Evolutionary conservation across 805 yeast genomes (phyloP), one percentile per base, ranked within the genome.

Genomic region (Lipomyces spencermartinsiae): DNA sequence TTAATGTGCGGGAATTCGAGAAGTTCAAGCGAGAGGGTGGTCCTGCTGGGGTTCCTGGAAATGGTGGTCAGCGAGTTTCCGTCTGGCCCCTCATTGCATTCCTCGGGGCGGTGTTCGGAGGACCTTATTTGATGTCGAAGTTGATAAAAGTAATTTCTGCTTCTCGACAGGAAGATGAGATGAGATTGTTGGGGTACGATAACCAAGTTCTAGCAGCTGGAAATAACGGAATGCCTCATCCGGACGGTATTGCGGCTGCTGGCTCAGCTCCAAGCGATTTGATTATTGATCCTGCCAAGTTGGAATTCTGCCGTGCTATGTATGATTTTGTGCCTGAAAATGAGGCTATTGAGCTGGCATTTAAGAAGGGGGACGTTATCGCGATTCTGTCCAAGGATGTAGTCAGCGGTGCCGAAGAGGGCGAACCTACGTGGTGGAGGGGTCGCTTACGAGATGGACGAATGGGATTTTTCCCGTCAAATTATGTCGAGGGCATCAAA

Each of bases 281-380:
- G 19, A 63, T 67, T 12, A 65, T 82, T 3, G 87, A 88, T 76
- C 92, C 92, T 1, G 81, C 87, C 29, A 83, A 85, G 68, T 83
- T 95, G 59, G 94, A 93, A 76, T 95, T 95, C 81, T 97, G 97
- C 61, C 85, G 93, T 63, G 97, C 97, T 0, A 74, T 89, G 35
- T 93, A 91, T 78, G 97, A 93, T 76, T 95, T 94, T 79, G 87
- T 89, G 60, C 98, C 99, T 0, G 98, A 94, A 76, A 92, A 93
- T 78, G 93, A 93, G 33, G 87, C 88, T 63, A 83, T 92, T 67
- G 99, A 95, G 80, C 82, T 93, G 37, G 88, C 84, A 71, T 82
- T 95, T 68, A 87, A 85, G 71, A 89, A 90, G 73, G 95, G 94
- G 55, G 98, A 93, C 74, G 81, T 95, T 56, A 89, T 94, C 71